Base-by-base conservation (phyloP, 306 rosid species). In the Acacia melanoxylon region DNA sequence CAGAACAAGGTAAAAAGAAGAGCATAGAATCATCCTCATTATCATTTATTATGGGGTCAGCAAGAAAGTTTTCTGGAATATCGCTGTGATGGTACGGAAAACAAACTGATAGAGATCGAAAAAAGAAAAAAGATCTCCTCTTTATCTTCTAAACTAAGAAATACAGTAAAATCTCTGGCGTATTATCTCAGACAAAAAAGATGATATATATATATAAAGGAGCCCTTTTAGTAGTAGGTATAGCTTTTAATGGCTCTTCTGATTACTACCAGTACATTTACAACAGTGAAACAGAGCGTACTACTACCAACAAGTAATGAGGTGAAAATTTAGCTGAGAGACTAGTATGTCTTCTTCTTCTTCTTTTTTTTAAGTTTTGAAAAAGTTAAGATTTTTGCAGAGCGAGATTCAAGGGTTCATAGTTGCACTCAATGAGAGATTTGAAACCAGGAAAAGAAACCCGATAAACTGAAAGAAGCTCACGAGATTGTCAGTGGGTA, bases 401-500 rank as follows among this genome's bases (percentile, higher is more conserved):
- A 45, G 15, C 48, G 2, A 24, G 35, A 42, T 40, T 13, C 63
- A 66, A 61, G 51, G 31, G 74, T 76, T 75, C 72, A 12, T 68
- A 40, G 15, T 19, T 9, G 22, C 24, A 80, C 78, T 76, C 88
- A 42, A 86, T 84, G 72, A 58, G 72, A 46, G 81, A 41, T 85
- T 86, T 84, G 91, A 85, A 69, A 49, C 10, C 20, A 52, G 24
- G 27, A 81, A 61, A 77, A 35, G 83, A 58, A 76, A 41, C 45
- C 71, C 65, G 73, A 65, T 78, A 75, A 68, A 27, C 49, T 48
- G 77, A 76, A 81, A 83, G 72, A 41, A 83, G 82, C 86, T 87
- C 91, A 87, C 89, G 90, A 83, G 93, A 80, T 81, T 84, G 90
- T 91, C 89, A 85, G 90, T 86, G 85, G 78, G 92, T 87, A 86